These are phyloP conservation scores for Aegilops bicornis DNA, from an alignment of 176 grass and related monocot species.

Conservation along the genomic window DNA sequence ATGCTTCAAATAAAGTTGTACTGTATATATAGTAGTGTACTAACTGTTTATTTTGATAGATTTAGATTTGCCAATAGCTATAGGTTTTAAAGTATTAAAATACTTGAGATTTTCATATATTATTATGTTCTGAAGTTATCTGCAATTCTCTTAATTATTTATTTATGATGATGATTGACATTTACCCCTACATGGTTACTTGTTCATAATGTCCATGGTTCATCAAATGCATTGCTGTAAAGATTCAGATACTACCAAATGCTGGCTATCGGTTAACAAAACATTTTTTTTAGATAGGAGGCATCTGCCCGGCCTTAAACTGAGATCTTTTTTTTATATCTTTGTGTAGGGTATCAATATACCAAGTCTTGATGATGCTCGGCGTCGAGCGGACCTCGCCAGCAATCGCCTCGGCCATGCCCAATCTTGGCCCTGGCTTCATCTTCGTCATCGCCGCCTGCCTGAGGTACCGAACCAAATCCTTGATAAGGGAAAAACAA, in stretches of 20 bases:
- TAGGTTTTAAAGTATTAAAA: background rate
- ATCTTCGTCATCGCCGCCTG: conserved; percentile 57
- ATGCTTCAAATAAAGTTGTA: too few species aligned
- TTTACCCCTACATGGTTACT: background rate
- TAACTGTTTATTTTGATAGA: too few species aligned
- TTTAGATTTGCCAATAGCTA: background rate
- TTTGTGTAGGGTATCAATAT: conserved; percentile 39
- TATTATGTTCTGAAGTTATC: background rate
- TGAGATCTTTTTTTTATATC: too few species aligned
- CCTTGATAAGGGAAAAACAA: background rate
- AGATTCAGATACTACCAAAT: background rate
- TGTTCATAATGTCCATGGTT: background rate
- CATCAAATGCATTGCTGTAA: background rate
- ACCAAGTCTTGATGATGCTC: conserved; percentile 47
- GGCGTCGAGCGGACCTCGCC: conserved; percentile 45
- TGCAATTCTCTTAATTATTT: background rate
- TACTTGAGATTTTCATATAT: background rate
- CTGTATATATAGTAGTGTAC: too few species aligned
- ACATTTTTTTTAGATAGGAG: too few species aligned
- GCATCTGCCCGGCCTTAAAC: too few species aligned
- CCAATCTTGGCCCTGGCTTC: conserved; percentile 52
- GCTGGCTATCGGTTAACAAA: background rate
- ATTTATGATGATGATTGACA: background rate
- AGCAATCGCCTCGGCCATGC: conserved; percentile 55
- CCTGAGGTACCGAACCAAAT: conserved; percentile 29